Conservation (phyloP, 306 rosid genomes). For the Acacia acuminata region DNA sequence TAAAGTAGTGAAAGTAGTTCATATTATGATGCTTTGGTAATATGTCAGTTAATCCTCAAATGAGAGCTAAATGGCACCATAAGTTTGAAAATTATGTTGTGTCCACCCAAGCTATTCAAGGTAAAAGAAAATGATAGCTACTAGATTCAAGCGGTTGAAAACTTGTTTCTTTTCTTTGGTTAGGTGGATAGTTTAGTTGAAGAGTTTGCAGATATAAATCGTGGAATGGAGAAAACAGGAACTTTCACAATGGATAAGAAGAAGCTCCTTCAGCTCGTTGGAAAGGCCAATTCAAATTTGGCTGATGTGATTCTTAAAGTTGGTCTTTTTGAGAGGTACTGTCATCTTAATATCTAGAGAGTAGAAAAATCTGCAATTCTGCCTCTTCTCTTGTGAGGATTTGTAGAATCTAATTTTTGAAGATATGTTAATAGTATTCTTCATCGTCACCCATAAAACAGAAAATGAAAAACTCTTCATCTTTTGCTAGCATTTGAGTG, state of each 20-base stretch:
- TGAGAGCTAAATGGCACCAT: neutral
- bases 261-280: conserved; percentile 96
- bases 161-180: conserved; percentile 19
- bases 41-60: conserved; percentile 9
- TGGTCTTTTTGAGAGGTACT: conserved; percentile 94
- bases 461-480: neutral
- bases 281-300: conserved; percentile 92
- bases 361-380: conserved; percentile 10
- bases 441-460: neutral
- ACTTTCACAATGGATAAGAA: conserved; percentile 96
- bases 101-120: neutral
- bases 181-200: conserved; percentile 94
- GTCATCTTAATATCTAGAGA: conserved; percentile 10
- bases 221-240: conserved; percentile 98
- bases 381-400: neutral
- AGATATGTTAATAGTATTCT: neutral
- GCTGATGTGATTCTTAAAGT: conserved; percentile 98
- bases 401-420: conserved; percentile 9
- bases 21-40: neutral
- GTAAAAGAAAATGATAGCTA: neutral
- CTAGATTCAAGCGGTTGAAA: conserved; percentile 11
- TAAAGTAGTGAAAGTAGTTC: neutral
- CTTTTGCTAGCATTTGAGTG: conserved; percentile 12
- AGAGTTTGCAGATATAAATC: conserved; percentile 92
- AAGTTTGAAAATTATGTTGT: neutral